phyloP scores from a whole-genome alignment of 306 rosid genomes.

The Cucurbita argyrosperma region DNA sequence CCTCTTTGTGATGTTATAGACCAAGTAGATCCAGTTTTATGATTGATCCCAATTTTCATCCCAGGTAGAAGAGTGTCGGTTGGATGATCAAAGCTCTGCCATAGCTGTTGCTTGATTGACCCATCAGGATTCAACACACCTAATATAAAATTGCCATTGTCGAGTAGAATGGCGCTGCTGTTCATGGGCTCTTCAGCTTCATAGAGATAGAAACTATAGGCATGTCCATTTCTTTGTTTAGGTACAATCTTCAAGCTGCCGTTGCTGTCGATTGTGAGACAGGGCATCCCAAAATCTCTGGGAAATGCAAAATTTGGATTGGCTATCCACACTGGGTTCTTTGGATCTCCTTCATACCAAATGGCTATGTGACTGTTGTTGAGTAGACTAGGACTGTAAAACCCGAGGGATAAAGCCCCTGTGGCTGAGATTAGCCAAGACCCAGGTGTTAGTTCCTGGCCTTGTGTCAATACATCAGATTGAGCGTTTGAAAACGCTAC shows the following conservation, averaged over 20 bases:
- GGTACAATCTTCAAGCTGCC: slow-evolving; percentile 15
- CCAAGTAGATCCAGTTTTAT: slow-evolving; percentile 11
- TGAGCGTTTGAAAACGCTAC: background rate
- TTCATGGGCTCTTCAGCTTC: slow-evolving; percentile 7
- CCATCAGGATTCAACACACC: slow-evolving; percentile 9
- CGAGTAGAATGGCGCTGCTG: slow-evolving; percentile 6
- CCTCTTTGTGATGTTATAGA: slow-evolving; percentile 11
- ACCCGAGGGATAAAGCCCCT: slow-evolving; percentile 12
- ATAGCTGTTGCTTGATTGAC: background rate
- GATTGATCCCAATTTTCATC: slow-evolving; percentile 16
- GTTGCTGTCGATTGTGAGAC: slow-evolving; percentile 8
- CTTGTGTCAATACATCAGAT: slow-evolving; percentile 10
- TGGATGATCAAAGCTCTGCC: slow-evolving; percentile 15
- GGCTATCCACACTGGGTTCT: slow-evolving; percentile 13
- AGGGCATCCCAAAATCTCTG: background rate
- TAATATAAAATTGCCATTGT: slow-evolving; percentile 12
- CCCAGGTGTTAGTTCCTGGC: slow-evolving; percentile 13
- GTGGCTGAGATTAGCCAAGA: slow-evolving; percentile 3
- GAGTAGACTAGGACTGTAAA: background rate
- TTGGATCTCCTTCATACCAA: background rate
- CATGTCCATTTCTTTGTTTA: background rate
- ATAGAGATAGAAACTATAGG: background rate
- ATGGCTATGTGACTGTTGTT: slow-evolving; percentile 8
- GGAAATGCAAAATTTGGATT: slow-evolving; percentile 10
- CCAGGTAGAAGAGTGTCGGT: slow-evolving; percentile 10